Conservation (phyloP, 2,329 filamentous ascomycete species). For the Colletotrichum abscissum region DNA sequence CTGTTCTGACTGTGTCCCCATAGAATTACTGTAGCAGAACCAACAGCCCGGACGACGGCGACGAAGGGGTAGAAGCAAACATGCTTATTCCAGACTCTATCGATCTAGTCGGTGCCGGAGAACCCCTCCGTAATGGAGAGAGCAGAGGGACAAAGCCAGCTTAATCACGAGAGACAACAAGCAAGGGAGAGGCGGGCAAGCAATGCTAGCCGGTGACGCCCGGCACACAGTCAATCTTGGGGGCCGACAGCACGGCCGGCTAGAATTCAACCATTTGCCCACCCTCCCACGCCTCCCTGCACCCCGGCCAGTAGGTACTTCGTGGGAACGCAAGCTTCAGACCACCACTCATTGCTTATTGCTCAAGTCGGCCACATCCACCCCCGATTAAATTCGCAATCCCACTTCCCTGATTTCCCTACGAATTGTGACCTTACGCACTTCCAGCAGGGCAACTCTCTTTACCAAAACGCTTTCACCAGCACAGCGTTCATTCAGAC, state of each 20-base stretch:
- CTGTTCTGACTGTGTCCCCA: slow-evolving; percentile 9
- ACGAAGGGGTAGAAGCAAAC: neutral
- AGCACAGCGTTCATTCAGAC: neutral
- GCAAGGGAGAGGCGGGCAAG: slow-evolving; percentile 24
- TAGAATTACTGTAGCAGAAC: slow-evolving; percentile 6
- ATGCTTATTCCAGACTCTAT: slow-evolving; percentile 7
- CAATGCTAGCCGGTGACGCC: slow-evolving; percentile 26
- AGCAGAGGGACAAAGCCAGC: slow-evolving; percentile 6
- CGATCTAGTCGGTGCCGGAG: slow-evolving; percentile 1
- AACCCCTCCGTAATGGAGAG: neutral
- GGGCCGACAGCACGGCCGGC: slow-evolving; percentile 20
- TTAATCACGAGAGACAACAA: slow-evolving; percentile 25
- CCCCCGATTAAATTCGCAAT: slow-evolving; percentile 18
- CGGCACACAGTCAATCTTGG: slow-evolving; percentile 30
- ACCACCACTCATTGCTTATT: slow-evolving; percentile 35
- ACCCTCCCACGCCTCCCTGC: slow-evolving; percentile 17
- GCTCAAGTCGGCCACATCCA: slow-evolving; percentile 19
- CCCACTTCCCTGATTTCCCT: slow-evolving; percentile 16
- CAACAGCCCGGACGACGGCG: slow-evolving; percentile 1
- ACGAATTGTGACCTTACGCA: slow-evolving; percentile 8
- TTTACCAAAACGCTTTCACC: neutral
- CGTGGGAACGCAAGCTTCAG: slow-evolving; percentile 34
- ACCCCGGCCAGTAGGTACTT: slow-evolving; percentile 11
- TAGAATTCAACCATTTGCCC: slow-evolving; percentile 11
- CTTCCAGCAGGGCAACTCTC: neutral